Conservation (phyloP, 2,329 filamentous ascomycete genomes). For the Diaporthe ilicicola region DNA sequence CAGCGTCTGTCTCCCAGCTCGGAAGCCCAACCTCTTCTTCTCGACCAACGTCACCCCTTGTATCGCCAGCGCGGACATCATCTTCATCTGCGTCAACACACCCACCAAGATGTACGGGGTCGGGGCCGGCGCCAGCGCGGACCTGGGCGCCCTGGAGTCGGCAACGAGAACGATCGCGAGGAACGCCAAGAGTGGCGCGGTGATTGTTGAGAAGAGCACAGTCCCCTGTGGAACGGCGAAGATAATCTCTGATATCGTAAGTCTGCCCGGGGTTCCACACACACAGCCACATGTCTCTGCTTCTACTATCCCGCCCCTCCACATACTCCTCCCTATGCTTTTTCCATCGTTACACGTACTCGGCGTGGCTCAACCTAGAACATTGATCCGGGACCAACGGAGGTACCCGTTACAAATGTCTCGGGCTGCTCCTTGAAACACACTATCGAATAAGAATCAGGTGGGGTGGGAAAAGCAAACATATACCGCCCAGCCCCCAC, state of each 20-base stretch:
- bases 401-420: conserved; percentile 23
- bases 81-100: conserved; percentile 71
- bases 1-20: conserved; percentile 40
- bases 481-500: too few species aligned
- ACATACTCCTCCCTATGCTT: neutral
- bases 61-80: conserved; percentile 64
- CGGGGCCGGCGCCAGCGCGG: conserved; percentile 65
- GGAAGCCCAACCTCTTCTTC: conserved; percentile 66
- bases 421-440: conserved; percentile 18
- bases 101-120: conserved; percentile 66
- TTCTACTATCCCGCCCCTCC: neutral
- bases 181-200: conserved; percentile 59
- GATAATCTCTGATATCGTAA: conserved; percentile 63
- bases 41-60: conserved; percentile 59
- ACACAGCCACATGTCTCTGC: neutral
- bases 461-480: neutral
- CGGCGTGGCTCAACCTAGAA: neutral
- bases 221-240: conserved; percentile 69
- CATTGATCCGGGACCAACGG: neutral
- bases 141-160: conserved; percentile 64
- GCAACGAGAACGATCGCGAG: conserved; percentile 63
- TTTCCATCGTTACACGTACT: neutral
- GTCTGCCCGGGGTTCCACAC: conserved; percentile 31
- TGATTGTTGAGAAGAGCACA: conserved; percentile 72
- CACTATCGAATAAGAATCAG: neutral